Evolutionary conservation across 208 protist species (phyloP).

Genomic region (Leishmania amazonensis): DNA sequence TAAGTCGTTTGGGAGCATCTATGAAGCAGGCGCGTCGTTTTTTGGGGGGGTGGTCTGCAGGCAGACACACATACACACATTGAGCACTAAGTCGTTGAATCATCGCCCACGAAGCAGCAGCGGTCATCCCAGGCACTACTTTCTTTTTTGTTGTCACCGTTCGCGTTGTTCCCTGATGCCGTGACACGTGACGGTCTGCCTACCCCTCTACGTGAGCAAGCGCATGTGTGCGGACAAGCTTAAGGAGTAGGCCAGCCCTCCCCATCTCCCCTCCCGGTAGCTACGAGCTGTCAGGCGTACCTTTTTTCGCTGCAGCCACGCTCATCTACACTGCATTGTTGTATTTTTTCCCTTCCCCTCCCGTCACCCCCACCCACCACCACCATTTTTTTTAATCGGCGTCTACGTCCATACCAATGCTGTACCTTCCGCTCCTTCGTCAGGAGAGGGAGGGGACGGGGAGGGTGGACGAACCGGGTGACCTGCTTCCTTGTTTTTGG

Average conservation of each 20-base stretch:
- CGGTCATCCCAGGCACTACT: neutral
- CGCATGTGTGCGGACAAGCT: neutral
- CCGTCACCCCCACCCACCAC: no score
- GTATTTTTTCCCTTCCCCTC: neutral
- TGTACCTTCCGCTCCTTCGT: neutral
- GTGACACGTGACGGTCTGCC: neutral
- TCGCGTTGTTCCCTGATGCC: neutral
- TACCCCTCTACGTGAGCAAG: neutral
- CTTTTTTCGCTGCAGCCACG: neutral
- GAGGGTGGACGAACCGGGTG: neutral
- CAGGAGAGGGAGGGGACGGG: neutral
- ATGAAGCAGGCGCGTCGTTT: neutral
- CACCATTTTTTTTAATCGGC: no score
- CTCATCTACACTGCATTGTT: neutral
- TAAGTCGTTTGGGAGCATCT: neutral
- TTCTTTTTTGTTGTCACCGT: neutral
- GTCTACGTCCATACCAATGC: neutral
- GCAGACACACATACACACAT: neutral
- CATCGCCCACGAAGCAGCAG: neutral
- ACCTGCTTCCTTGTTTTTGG: neutral
- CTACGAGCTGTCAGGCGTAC: neutral
- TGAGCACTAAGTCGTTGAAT: neutral
- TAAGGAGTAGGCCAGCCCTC: neutral
- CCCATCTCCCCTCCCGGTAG: neutral
- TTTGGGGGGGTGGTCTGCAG: neutral